Conservation (phyloP, 1,284 basidiomycete species). For the Sanguinoderma infundibulare region DNA sequence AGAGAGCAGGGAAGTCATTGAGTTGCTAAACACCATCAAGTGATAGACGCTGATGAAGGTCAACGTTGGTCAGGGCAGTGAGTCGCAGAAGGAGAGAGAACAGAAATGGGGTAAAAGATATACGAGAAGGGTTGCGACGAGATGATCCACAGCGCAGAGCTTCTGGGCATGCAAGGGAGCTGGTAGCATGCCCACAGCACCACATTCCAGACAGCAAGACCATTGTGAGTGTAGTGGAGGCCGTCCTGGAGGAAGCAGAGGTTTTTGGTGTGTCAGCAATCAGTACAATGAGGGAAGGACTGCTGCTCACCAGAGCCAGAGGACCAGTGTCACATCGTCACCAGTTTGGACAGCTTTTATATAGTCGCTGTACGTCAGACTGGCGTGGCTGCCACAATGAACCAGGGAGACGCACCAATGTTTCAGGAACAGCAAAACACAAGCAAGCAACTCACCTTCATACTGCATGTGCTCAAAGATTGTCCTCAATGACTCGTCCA, state of each 20-base stretch:
- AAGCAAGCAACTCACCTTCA: constrained; percentile 30
- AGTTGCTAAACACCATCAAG: constrained; percentile 42
- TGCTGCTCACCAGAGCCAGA: constrained; percentile 28
- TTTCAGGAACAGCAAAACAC: too few species aligned
- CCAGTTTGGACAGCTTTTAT: constrained; percentile 16
- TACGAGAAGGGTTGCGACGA: constrained; percentile 16
- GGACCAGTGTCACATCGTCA: constrained; percentile 23
- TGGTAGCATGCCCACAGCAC: constrained; percentile 5
- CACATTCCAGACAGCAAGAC: constrained; percentile 1
- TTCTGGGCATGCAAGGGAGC: constrained; percentile 12
- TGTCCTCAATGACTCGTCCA: constrained; percentile 36
- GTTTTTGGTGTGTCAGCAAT: background rate
- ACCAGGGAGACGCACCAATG: too few species aligned
- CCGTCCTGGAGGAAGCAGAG: constrained; percentile 16
- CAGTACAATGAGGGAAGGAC: background rate
- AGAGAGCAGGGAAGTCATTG: constrained; percentile 38
- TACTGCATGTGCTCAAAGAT: constrained; percentile 42
- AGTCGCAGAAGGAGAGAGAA: background rate
- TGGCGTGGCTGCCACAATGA: too few species aligned
- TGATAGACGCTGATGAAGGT: constrained; percentile 42
- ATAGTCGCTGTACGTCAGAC: constrained; percentile 33
- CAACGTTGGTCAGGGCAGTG: constrained; percentile 1
- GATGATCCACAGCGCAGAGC: constrained; percentile 7
- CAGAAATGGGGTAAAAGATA: background rate
- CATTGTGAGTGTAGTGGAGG: constrained; percentile 11